phyloP scores from a whole-genome alignment of 1,284 basidiomycete genomes.

The Trametes hirsuta region DNA sequence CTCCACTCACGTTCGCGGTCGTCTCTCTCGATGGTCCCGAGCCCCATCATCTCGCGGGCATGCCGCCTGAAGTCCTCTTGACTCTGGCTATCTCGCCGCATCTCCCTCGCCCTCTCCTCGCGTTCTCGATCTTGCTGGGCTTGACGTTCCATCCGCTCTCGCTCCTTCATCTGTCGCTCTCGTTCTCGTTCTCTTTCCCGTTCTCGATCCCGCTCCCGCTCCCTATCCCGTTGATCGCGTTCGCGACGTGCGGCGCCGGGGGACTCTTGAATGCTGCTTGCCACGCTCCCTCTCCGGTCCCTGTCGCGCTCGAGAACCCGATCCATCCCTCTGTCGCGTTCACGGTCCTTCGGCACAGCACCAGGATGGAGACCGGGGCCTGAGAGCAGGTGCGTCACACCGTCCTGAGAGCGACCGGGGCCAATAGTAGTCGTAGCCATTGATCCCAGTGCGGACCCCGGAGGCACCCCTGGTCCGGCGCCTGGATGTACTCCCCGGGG shows the following conservation, averaged over 20 bases:
- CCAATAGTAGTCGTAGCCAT: conserved; percentile 16
- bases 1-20: conserved; percentile 24
- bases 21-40: conserved; percentile 15
- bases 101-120: conserved; percentile 17
- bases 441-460: conserved; percentile 25
- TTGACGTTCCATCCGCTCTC: conserved; percentile 16
- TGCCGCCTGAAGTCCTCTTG: conserved; percentile 21
- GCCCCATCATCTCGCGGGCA: conserved; percentile 21
- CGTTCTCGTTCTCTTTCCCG: conserved; percentile 23
- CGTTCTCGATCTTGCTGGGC: conserved; percentile 14
- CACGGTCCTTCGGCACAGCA: conserved; percentile 22
- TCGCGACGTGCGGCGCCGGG: conserved; percentile 14
- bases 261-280: conserved; percentile 15
- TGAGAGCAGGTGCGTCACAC: conserved; percentile 20
- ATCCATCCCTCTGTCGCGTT: conserved; percentile 31
- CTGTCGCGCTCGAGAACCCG: conserved; percentile 21
- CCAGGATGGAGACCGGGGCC: conserved; percentile 24
- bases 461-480: conserved; percentile 21
- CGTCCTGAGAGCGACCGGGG: conserved; percentile 15
- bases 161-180: conserved; percentile 21
- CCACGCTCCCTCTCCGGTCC: conserved; percentile 15
- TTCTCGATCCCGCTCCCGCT: conserved; percentile 25
- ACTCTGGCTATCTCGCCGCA: conserved; percentile 20
- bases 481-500: conserved; percentile 21
- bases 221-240: conserved; percentile 21